These are phyloP conservation scores for Xanthoconium stramineum DNA, from an alignment of 768 basidiomycete genomes.

Conservation along the genomic window DNA sequence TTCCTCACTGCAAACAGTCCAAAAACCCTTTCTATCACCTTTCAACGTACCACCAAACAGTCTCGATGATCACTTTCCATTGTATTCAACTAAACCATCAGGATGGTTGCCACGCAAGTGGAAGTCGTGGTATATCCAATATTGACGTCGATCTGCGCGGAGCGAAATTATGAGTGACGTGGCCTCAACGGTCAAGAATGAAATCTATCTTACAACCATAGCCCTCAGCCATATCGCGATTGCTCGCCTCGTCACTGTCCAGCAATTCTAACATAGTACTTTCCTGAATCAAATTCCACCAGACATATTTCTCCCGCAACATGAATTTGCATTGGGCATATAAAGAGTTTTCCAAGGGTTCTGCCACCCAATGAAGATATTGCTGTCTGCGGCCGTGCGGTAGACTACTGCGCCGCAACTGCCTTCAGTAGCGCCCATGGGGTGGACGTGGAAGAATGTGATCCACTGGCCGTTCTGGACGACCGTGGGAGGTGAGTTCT, in stretches of 20 bases:
- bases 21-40: no score
- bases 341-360: neutral
- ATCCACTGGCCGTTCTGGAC: slow-evolving; percentile 1
- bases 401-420: neutral
- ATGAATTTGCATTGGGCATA: neutral
- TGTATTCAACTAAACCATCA: neutral
- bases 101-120: neutral
- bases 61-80: no score
- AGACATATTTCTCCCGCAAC: neutral
- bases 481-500: neutral
- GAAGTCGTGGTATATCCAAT: neutral
- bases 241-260: neutral
- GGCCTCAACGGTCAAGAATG: no score
- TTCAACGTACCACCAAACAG: no score
- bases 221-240: neutral
- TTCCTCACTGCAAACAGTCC: no score
- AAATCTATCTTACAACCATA: neutral
- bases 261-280: neutral
- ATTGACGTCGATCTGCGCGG: neutral
- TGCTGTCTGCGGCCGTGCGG: neutral
- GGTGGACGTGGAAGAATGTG: neutral
- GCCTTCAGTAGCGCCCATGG: neutral
- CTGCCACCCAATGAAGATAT: slow-evolving; percentile 1
- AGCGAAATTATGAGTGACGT: no score
- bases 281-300: neutral